Evolutionary conservation across 192 early-diverging fungal species (phyloP), one percentile per base, ranked within the genome.

Genomic region (Gamsiella multidivaricata): DNA sequence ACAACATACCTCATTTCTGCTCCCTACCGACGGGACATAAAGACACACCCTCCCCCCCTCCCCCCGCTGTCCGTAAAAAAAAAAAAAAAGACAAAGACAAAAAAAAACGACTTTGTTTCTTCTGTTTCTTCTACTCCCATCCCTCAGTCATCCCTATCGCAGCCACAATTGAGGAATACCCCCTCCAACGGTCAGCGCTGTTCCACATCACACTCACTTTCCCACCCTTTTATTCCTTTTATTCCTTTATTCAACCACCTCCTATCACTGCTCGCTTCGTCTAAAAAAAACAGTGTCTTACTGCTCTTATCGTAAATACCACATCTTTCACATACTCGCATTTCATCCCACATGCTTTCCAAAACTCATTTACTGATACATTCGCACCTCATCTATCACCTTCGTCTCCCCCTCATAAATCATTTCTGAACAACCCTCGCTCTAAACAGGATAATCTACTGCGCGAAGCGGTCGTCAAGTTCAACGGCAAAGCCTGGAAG

Each of bases 401-500:
- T 39, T 31, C 34, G 4, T 31, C 23, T 60, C 26, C 23, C 36
- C 46, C 22, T 61, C 29, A n/a, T n/a, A n/a, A n/a, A 17, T 10
- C 26, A 11, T 20, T n/a, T 39, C 20, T 23, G 4, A 12, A 5
- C 45, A 17, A 14, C 36, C 46, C 22, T 61, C 29, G 3, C 36
- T 33, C 26, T 0, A 36, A 39, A 41, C 29, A 73, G 70, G 70
- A 73, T 18, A 73, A 65, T 9, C 25, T 73, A 7, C 62, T 73
- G 5, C 43, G 65, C 52, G 60, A 78, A 28, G 74, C 65, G 18
- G 52, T 61, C 12, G 47, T 58, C 17, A 78, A 63, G 54, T 69
- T 78, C 45, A 78, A 47, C 45, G 74, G 65, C 54, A 68, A 78
- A 47, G 65, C 60, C 32, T 78, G 74, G 65, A 78, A 69, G 32